Base-by-base conservation (phyloP, 2,329 filamentous ascomycete species). In the Fonsecaea nubica region DNA sequence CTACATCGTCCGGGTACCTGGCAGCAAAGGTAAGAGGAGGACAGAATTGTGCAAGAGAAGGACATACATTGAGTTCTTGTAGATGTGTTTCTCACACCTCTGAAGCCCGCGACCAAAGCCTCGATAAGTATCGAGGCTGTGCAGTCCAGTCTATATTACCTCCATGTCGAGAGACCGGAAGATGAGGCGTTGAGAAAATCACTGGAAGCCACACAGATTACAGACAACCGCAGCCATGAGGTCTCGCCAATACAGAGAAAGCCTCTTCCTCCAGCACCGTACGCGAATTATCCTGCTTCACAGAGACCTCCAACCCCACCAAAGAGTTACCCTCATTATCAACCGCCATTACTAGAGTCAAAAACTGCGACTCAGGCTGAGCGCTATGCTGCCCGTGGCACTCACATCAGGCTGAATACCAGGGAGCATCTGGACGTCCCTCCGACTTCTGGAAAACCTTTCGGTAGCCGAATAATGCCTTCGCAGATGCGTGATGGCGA, bases 1-100 rank as follows among this genome's bases (percentile, higher is more conserved):
- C 48, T 99, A 99, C 79, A 96, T 99, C 71, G 92, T 94, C 40
- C 85, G 94, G 71, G 94, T 99, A 0, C 95, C 95, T 0, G 94
- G 94, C 25, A 96, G 91, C 69, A 88, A 89, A 89, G 92, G 92
- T 93, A 82, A 68, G 61, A 65, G 18, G 42, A 64, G 7, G 50
- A 30, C n/a, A 58, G 57, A 63, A 57, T 36, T 48, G 55, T 59
- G 42, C 45, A 64, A 67, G 62, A 65, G 67, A 60, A 48, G 62
- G 58, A 65, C 50, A 48, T 36, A 36, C 55, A 58, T 65, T 69
- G 64, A 69, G 57, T n/a, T 58, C 40, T 60, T 42, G 30, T 73
- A 95, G 94, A 97, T 84, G 86, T 97, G 64, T 96, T 97, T 73
- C 87, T 99, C 54, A 96, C 94, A 1, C 92, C 95, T 0, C 86